Conservation (phyloP, 441 rosid species). For the Viola pubescens region DNA sequence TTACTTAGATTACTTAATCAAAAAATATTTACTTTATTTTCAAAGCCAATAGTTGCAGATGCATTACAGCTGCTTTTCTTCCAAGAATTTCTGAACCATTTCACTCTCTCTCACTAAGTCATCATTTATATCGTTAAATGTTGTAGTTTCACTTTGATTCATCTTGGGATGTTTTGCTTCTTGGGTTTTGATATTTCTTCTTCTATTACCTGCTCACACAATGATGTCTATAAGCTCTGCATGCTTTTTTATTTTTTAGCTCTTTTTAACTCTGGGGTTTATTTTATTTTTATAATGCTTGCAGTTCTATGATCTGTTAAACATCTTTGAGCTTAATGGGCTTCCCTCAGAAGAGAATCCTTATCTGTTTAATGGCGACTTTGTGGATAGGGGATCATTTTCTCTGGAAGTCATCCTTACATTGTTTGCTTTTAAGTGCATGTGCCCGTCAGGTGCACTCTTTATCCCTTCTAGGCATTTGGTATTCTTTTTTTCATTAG, state of each 20-base stretch:
- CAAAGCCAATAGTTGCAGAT: too few relatives aligned
- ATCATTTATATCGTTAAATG: too few relatives aligned
- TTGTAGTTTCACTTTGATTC: too few relatives aligned
- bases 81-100: too few relatives aligned
- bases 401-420: conserved; percentile 94
- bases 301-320: conserved; percentile 94
- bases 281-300: conserved; percentile 21
- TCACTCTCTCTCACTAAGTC: too few relatives aligned
- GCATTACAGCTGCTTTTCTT: too few relatives aligned
- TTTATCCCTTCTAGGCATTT: background rate
- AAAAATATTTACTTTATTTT: too few relatives aligned
- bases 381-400: conserved; percentile 97
- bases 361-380: conserved; percentile 92
- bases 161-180: too few relatives aligned
- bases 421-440: conserved; percentile 89
- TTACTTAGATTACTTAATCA: too few relatives aligned
- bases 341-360: conserved; percentile 97
- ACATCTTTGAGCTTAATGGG: conserved; percentile 92
- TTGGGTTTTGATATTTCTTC: background rate
- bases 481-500: background rate
- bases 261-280: conserved; percentile 4
- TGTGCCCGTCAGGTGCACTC: conserved; percentile 75
- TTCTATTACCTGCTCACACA: background rate
- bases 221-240: background rate
- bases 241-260: background rate